Percentiles rank a stretch among this genome's conserved stretches.
Conservation (phyloP, 2,329 filamentous ascomycete genomes). For the Sordariomycetes sp. region DNA sequence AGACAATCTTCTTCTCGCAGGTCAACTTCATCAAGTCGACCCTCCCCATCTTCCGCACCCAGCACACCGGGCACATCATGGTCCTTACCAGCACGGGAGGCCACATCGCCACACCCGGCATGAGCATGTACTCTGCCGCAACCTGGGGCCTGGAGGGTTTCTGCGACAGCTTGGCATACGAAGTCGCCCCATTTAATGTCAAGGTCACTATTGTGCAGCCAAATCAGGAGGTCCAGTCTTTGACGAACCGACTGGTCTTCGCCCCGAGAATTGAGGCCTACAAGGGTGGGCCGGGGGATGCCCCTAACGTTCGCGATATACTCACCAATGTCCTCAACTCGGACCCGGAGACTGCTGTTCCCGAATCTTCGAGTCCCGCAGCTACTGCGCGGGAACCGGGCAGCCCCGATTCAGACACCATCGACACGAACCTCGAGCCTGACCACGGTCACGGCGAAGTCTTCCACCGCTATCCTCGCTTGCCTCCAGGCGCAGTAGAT, state of each 20-base stretch:
- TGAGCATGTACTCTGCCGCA: conserved; percentile 84
- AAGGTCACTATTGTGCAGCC: conserved; percentile 94
- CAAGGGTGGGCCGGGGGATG: conserved; percentile 35
- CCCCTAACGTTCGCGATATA: conserved; percentile 76
- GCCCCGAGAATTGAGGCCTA: conserved; percentile 63
- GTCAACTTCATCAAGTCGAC: conserved; percentile 92
- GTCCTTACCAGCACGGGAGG: conserved; percentile 84
- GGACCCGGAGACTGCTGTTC: conserved; percentile 55
- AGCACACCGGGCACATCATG: conserved; percentile 82
- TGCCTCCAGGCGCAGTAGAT: conserved; percentile 60
- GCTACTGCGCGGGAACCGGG: neutral
- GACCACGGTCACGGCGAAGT: conserved; percentile 31
- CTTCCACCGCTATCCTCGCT: conserved; percentile 62
- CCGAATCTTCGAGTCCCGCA: conserved; percentile 12
- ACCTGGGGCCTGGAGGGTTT: conserved; percentile 95
- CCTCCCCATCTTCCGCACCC: conserved; percentile 68
- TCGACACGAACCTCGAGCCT: conserved; percentile 19
- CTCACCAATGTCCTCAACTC: conserved; percentile 70
- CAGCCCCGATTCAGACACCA: conserved; percentile 16
- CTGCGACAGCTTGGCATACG: conserved; percentile 90
- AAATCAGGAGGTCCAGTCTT: conserved; percentile 80
- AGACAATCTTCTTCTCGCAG: conserved; percentile 89
- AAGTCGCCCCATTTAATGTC: conserved; percentile 94
- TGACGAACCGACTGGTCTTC: conserved; percentile 81
- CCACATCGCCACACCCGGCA: conserved; percentile 84